A percentile compares a stretch with the other conserved stretches of the same genome.
Evolutionary conservation across 306 rosid species (phyloP).

Genomic region (Urtica urens): DNA sequence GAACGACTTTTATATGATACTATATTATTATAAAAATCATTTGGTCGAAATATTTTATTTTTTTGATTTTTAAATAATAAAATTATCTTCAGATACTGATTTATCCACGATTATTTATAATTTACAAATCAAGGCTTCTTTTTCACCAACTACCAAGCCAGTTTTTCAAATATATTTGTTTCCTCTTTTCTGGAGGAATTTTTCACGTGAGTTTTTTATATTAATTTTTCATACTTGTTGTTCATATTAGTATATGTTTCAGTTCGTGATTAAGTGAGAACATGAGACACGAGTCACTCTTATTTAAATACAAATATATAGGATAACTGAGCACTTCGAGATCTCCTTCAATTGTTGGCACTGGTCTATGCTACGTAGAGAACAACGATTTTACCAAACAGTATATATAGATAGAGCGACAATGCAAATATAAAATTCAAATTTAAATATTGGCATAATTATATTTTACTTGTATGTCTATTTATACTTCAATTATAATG

Average conservation of each 20-base stretch:
- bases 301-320: not conserved
- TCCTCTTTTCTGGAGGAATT: not conserved
- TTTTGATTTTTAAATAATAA: too few relatives aligned
- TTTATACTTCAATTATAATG: too few relatives aligned
- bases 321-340: not conserved
- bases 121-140: not conserved
- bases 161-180: not conserved
- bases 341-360: not conserved
- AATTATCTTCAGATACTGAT: too few relatives aligned
- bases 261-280: not conserved
- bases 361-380: not conserved
- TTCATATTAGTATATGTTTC: not conserved
- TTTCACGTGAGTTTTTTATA: constrained; percentile 10
- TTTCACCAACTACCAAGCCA: constrained; percentile 10
- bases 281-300: not conserved
- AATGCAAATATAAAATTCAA: too few relatives aligned
- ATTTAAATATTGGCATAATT: too few relatives aligned
- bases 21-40: too few relatives aligned
- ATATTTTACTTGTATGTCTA: too few relatives aligned
- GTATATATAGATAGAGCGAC: too few relatives aligned
- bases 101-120: not conserved
- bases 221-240: not conserved
- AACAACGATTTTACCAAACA: too few relatives aligned
- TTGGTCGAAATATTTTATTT: too few relatives aligned
- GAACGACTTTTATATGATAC: too few relatives aligned